phyloP scores from a whole-genome alignment of 2,329 filamentous ascomycete genomes.

The Mycosphaerella sp. region DNA sequence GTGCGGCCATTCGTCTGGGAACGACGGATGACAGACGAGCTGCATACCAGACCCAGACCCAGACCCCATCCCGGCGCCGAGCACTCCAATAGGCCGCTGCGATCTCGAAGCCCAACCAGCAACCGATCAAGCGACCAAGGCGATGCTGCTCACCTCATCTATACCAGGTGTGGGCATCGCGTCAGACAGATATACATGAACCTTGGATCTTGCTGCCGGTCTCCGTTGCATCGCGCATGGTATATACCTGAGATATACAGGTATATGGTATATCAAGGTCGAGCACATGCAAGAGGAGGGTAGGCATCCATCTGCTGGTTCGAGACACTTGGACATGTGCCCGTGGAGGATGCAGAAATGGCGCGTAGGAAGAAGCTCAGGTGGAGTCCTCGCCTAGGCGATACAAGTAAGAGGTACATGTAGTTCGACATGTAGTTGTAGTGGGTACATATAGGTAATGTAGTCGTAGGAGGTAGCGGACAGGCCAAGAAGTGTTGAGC shows the following conservation, averaged over 20 bases:
- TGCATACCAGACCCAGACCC: conserved; percentile 3
- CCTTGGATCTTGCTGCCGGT: neutral
- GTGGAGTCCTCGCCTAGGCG: neutral
- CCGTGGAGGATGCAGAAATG: neutral
- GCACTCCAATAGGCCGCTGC: conserved; percentile 9
- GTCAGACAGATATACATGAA: conserved; percentile 2
- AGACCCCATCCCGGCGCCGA: conserved; percentile 2
- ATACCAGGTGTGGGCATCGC: neutral
- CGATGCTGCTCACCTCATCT: neutral
- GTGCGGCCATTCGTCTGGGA: neutral
- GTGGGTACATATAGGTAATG: no score
- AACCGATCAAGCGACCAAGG: neutral
- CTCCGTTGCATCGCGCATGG: neutral
- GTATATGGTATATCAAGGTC: no score
- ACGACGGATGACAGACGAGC: conserved; percentile 9
- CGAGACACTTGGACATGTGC: conserved; percentile 8
- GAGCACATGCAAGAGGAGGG: neutral
- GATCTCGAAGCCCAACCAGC: conserved; percentile 8
- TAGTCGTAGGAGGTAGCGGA: no score
- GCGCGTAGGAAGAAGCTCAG: neutral
- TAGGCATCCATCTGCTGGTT: neutral
- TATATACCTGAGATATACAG: no score
- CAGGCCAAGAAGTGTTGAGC: neutral
- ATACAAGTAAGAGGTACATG: no score
- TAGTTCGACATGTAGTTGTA: no score